Conservation (phyloP, 768 basidiomycete species). For the Leccinum ochraceum region DNA sequence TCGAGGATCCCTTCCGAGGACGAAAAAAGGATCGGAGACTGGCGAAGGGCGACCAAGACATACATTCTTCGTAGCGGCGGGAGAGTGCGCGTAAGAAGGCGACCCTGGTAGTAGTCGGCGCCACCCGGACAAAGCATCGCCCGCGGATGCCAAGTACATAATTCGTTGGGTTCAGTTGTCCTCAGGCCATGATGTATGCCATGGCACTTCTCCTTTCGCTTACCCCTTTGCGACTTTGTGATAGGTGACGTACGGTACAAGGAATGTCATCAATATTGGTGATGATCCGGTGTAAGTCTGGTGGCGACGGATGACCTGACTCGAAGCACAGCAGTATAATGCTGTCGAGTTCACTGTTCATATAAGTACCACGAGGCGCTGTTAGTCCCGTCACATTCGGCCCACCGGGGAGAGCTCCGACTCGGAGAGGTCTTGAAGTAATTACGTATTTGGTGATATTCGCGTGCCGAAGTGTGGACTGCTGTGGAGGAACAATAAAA, state of each 20-base stretch:
- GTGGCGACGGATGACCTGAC: no score
- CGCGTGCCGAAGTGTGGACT: slow-evolving; percentile 4
- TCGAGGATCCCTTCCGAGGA: slow-evolving; percentile 17
- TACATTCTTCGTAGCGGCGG: slow-evolving; percentile 43
- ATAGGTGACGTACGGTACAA: neutral
- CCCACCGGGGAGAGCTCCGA: neutral
- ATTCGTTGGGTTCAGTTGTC: neutral
- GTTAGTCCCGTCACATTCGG: neutral
- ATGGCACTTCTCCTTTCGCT: neutral
- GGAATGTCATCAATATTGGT: neutral
- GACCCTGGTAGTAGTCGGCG: no score
- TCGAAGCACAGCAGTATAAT: neutral
- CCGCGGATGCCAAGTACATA: neutral
- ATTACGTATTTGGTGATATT: neutral
- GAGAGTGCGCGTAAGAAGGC: no score
- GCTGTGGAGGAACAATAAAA: slow-evolving; percentile 18
- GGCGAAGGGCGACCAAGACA: slow-evolving; percentile 37
- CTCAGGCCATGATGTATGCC: neutral
- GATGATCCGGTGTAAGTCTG: neutral
- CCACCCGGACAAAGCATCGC: no score
- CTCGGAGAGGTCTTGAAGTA: neutral
- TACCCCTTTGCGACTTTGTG: neutral
- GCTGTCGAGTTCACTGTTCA: neutral
- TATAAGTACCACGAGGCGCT: neutral
- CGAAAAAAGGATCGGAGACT: slow-evolving; percentile 21